Evolutionary conservation across 768 basidiomycete genomes (phyloP), one percentile per base, ranked within the genome.

Genomic region (Lentinula raphanica): DNA sequence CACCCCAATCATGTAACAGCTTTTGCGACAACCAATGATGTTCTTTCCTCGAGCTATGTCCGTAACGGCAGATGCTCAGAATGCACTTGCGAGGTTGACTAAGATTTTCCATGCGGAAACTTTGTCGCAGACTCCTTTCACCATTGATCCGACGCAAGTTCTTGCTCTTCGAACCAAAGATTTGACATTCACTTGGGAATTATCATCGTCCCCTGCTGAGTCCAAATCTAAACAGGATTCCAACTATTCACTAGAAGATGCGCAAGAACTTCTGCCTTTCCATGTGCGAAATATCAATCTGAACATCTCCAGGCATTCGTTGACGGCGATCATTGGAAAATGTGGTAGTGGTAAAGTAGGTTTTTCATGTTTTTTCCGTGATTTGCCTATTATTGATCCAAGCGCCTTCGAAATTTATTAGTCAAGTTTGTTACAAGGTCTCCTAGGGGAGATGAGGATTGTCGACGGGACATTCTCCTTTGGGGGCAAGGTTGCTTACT

Each of bases 161-260:
- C 67, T 69, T 39, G 87, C 84, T 5, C 64, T 90, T 7, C 64
- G 73, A 0, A 78, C 82, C 5, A 65, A 74, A n/a, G 70, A 80
- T 54, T 84, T 80, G n/a, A 78, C 80, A 1, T 89, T 89, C 63
- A 76, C 80, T 64, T 90, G 88, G 88, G 85, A 85, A 62, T n/a
- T 35, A 29, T 40, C 39, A 50, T 44, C n/a, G 25, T n/a, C 21
- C 1, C 46, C 42, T 23, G 19, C 38, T 13, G 38, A 39, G n/a
- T 12, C n/a, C 9, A 39, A 5, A 39, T 11, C 17, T 13, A 39
- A 39, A 17, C 1, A 23, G n/a, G 9, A 44, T 19, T 23, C 21
- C 11, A 35, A 31, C 29, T 7, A 32, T n/a, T 32, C 49, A 19
- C 23, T 35, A 11, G 49, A 50, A 1, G 23, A 50, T 50, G 12